Conservation (phyloP, 768 basidiomycete species). For the Clitopilus passeckerianus region DNA sequence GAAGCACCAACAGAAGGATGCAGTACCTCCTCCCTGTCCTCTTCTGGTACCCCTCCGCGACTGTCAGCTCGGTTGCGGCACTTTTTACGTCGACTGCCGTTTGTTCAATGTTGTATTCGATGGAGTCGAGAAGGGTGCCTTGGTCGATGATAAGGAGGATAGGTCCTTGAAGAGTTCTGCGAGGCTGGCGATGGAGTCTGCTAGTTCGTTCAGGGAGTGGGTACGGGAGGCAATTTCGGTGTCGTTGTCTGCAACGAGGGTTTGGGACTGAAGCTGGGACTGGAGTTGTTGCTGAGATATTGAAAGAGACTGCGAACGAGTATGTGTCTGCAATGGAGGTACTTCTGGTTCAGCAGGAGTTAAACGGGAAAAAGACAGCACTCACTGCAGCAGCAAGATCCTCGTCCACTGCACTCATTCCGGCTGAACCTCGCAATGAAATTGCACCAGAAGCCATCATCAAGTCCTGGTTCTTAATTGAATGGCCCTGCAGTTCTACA, state of each 20-base stretch:
- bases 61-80: constrained; percentile 78
- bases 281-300: constrained; percentile 31
- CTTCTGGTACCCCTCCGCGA: constrained; percentile 87
- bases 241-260: constrained; percentile 34
- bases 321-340: constrained; percentile 18
- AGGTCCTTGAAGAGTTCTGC: constrained; percentile 97
- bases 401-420: constrained; percentile 82
- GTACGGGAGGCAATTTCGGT: constrained; percentile 40
- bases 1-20: constrained; percentile 86
- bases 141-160: constrained; percentile 94
- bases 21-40: constrained; percentile 90
- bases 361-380: constrained; percentile 13
- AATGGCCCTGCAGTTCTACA: constrained; percentile 87
- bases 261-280: constrained; percentile 1
- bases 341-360: constrained; percentile 2
- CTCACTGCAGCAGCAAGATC: constrained; percentile 84
- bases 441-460: constrained; percentile 84
- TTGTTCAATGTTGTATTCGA: constrained; percentile 97
- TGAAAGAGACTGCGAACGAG: constrained; percentile 28
- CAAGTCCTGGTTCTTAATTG: constrained; percentile 94
- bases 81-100: constrained; percentile 78
- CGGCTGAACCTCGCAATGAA: constrained; percentile 76
- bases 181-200: constrained; percentile 83
- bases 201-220: constrained; percentile 83
- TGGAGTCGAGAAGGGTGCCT: constrained; percentile 91